These are phyloP conservation scores for Aspergillus kassunensis DNA, from an alignment of 495 filamentous ascomycete genomes.

Conservation along the genomic window DNA sequence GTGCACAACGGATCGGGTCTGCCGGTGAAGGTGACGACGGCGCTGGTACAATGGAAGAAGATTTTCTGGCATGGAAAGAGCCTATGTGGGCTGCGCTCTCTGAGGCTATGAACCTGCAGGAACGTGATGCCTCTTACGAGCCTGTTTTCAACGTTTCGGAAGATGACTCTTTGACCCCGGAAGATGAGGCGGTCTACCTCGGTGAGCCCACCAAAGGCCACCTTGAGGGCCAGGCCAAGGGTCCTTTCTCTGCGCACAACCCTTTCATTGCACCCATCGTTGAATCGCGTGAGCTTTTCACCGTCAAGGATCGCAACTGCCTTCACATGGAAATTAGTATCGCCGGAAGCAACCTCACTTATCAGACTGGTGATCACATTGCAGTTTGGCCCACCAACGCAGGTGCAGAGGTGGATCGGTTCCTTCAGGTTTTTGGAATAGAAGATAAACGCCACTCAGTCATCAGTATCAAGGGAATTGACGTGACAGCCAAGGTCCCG, in stretches of 20 bases:
- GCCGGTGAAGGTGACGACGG: slow-evolving; percentile 97
- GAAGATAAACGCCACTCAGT: slow-evolving; percentile 74
- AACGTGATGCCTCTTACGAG: slow-evolving; percentile 95
- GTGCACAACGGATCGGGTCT: slow-evolving; percentile 76
- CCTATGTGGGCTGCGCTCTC: slow-evolving; percentile 92
- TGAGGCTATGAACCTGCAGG: slow-evolving; percentile 80
- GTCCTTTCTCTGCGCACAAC: slow-evolving; percentile 95
- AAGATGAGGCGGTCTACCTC: slow-evolving; percentile 86
- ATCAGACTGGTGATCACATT: slow-evolving; percentile 96
- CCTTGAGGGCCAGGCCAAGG: slow-evolving; percentile 77
- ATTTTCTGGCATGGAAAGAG: slow-evolving; percentile 99
- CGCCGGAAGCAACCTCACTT: slow-evolving; percentile 71
- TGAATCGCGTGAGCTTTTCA: slow-evolving; percentile 88
- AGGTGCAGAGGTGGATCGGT: slow-evolving; percentile 86
- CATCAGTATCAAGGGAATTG: slow-evolving; percentile 85
- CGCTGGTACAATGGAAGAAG: slow-evolving; percentile 99
- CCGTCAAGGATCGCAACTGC: slow-evolving; percentile 88
- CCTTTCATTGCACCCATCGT: slow-evolving; percentile 93
- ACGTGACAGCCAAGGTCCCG: slow-evolving; percentile 94
- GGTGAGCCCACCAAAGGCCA: slow-evolving; percentile 97
- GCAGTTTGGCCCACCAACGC: slow-evolving; percentile 97
- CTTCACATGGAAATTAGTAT: slow-evolving; percentile 96
- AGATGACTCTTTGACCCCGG: slow-evolving; percentile 64
- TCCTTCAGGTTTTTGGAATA: slow-evolving; percentile 76
- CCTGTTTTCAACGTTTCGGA: slow-evolving; percentile 83